Conservation (phyloP, 345 rosid genomes). For the Bruguiera parviflora region DNA sequence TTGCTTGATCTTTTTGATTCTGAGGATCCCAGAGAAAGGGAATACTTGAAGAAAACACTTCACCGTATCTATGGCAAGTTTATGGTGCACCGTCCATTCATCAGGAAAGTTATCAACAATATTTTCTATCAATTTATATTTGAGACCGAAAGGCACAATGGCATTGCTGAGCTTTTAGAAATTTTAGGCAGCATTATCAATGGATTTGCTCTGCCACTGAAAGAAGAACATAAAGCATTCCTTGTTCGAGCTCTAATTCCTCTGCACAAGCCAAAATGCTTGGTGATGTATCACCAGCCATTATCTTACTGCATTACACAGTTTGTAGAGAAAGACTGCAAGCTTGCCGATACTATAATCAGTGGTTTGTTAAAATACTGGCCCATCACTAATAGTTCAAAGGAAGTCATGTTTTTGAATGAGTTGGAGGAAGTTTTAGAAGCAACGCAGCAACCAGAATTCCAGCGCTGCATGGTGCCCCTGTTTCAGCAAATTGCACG, state of each 20-base stretch:
- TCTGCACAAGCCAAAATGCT: slow-evolving; percentile 77
- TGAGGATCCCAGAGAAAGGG: slow-evolving; percentile 91
- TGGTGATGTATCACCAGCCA: slow-evolving; percentile 82
- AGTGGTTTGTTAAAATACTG: slow-evolving; percentile 81
- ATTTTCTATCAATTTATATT: slow-evolving; percentile 67
- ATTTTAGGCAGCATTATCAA: slow-evolving; percentile 86
- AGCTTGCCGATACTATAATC: slow-evolving; percentile 77
- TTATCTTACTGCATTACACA: slow-evolving; percentile 76
- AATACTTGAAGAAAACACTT: slow-evolving; percentile 78
- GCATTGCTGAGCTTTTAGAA: slow-evolving; percentile 84
- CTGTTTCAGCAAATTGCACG: slow-evolving; percentile 64
- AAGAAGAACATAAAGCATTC: slow-evolving; percentile 91
- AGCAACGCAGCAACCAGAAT: slow-evolving; percentile 74
- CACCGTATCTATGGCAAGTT: slow-evolving; percentile 88
- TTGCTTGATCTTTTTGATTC: slow-evolving; percentile 79
- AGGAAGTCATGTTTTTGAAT: slow-evolving; percentile 88
- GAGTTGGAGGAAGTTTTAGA: slow-evolving; percentile 88
- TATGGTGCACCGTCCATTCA: slow-evolving; percentile 90
- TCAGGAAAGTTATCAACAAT: slow-evolving; percentile 80
- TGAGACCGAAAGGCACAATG: slow-evolving; percentile 81
- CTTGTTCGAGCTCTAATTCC: slow-evolving; percentile 71
- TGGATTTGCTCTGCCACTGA: slow-evolving; percentile 87
- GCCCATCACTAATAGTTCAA: slow-evolving; percentile 88
- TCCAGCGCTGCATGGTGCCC: slow-evolving; percentile 80
- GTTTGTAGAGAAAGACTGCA: slow-evolving; percentile 87